A percentile compares a stretch with the other conserved stretches of the same genome.
Evolutionary conservation across 306 rosid species (phyloP).

Genomic region (Cicer chorassanicum): DNA sequence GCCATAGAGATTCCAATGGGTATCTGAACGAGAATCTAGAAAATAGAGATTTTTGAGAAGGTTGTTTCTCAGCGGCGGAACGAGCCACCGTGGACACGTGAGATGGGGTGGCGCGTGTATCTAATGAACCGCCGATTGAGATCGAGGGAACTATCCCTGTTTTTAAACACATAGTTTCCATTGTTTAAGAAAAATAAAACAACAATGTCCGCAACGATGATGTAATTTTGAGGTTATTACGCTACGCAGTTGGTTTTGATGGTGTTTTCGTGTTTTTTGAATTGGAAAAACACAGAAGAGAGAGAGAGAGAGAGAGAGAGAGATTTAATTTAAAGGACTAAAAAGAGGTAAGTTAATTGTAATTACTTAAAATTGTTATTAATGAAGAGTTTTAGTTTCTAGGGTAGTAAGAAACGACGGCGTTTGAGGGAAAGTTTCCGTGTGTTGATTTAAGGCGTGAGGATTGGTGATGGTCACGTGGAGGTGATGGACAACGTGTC

Average conservation of each 20-base stretch:
- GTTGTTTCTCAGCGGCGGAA: conserved; percentile 48
- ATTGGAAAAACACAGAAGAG: background rate
- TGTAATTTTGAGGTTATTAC: background rate
- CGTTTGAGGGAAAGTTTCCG: conserved; percentile 16
- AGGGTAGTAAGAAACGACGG: background rate
- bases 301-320: background rate
- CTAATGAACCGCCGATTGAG: conserved; percentile 57
- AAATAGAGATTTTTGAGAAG: conserved; percentile 50
- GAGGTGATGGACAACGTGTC: conserved; percentile 24
- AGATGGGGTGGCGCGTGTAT: conserved; percentile 60
- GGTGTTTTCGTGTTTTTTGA: background rate
- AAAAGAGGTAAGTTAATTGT: conserved; percentile 27
- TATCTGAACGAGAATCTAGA: conserved; percentile 68
- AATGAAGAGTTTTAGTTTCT: background rate
- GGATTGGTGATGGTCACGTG: conserved; percentile 40
- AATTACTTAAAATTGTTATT: background rate
- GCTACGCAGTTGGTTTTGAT: background rate
- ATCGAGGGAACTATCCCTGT: conserved; percentile 63
- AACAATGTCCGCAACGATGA: conserved; percentile 35
- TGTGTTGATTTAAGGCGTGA: background rate
- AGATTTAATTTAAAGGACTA: background rate
- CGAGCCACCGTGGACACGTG: conserved; percentile 62
- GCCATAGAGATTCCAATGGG: conserved; percentile 77
- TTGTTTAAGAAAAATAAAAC: conserved; percentile 1
- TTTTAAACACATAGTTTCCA: conserved; percentile 76